A percentile compares a stretch with the other conserved stretches of the same genome.
Conservation (phyloP, 805 yeast species). For the Isabelozyma rhagii region DNA sequence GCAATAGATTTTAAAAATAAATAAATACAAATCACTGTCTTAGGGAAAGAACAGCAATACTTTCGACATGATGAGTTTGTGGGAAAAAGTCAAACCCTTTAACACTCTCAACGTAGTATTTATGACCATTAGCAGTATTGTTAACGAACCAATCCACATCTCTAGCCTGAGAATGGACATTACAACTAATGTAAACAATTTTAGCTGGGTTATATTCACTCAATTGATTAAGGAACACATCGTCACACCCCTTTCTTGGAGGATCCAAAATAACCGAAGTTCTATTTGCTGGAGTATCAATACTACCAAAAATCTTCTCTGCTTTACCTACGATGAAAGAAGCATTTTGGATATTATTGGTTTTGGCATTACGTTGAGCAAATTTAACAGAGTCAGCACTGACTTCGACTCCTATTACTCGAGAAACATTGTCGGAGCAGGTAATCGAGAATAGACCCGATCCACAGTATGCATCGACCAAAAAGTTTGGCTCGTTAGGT, state of each 20-base stretch:
- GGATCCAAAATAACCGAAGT: constrained; percentile 95
- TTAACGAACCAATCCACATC: constrained; percentile 81
- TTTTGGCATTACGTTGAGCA: constrained; percentile 76
- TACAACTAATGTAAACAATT: constrained; percentile 93
- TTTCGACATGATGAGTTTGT: constrained; percentile 89
- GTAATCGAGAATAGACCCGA: constrained; percentile 91
- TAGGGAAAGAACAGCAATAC: constrained; percentile 66
- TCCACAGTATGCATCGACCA: constrained; percentile 96
- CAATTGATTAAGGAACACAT: constrained; percentile 78
- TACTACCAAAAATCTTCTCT: constrained; percentile 77
- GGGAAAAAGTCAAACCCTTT: constrained; percentile 97
- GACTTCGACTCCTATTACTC: constrained; percentile 91
- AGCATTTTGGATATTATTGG: constrained; percentile 75
- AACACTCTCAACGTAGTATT: constrained; percentile 73
- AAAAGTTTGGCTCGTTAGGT: constrained; percentile 44
- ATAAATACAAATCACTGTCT: constrained; percentile 2
- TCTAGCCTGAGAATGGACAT: constrained; percentile 96
- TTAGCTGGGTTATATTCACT: constrained; percentile 79
- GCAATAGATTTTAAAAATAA: not conserved
- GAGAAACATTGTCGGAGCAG: constrained; percentile 75
- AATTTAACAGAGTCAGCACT: constrained; percentile 87
- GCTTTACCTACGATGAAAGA: constrained; percentile 89
- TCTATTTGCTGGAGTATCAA: constrained; percentile 67
- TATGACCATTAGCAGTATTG: constrained; percentile 57
- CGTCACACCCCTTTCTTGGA: constrained; percentile 96